Evolutionary conservation across 2,329 filamentous ascomycete genomes (phyloP), one percentile per base, ranked within the genome.

Genomic region (Fusarium algeriense): DNA sequence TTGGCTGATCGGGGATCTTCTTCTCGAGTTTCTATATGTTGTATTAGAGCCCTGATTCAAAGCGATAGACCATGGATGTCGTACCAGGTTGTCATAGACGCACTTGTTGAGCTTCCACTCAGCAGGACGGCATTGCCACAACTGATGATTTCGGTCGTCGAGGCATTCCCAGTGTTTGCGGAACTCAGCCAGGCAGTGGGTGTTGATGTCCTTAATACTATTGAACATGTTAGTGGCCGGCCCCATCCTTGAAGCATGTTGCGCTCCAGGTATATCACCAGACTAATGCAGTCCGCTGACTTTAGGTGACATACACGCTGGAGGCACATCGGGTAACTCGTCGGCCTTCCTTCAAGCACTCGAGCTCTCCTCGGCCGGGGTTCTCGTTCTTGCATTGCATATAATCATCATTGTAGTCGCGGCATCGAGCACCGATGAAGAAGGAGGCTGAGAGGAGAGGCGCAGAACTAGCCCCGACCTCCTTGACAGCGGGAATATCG

Each of bases 301-400:
- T 57, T 41, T 38, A 35, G 49, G 34, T 20, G 67, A 92, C 93
- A 78, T 92, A 97, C 93, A 99, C 96, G 84, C 94, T 97, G 76
- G 93, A 91, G 65, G 96, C 96, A 86, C 96, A 99, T 85, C 96
- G 90, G 76, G 96, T 99, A 69, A 99, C 96, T 83, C 96, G 93
- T 82, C 96, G 90, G 62, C 96, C 96, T 86, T 99, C 96, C 87
- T 93, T 95, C 88, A 99, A 85, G 85, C 96, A 99, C 76, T 97
- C 93, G 71, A 97, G 83, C 87, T 99, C 96, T 81, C 94, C 96
- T 83, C 89, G 90, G 78, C 96, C 96, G 70, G 93, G 92, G 78
- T 94, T 91, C 85, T 98, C 94, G 76, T 90, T 93, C 91, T 99
- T 99, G 92, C 96, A 99, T 86, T 97, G 93, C 95, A 99, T 99